These are phyloP conservation scores for Boletus reticulatus DNA, from an alignment of 768 basidiomycete genomes.

Conservation along the genomic window DNA sequence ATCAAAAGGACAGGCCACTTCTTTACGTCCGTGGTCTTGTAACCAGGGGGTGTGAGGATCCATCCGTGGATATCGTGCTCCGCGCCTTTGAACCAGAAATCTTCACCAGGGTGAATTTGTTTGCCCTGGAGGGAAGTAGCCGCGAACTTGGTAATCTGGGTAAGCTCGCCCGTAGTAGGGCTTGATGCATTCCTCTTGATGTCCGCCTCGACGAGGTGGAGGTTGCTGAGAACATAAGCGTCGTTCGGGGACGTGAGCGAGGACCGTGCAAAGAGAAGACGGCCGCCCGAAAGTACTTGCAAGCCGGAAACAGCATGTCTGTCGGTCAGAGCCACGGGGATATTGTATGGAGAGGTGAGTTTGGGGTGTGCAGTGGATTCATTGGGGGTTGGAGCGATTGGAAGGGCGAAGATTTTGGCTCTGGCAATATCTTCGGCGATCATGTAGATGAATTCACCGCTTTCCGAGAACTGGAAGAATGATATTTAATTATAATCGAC, in stretches of 20 bases:
- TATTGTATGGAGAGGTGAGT: slow-evolving; percentile 39
- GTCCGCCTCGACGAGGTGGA: slow-evolving; percentile 43
- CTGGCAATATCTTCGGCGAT: slow-evolving; percentile 78
- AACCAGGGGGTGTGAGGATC: slow-evolving; percentile 79
- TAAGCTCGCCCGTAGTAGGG: slow-evolving; percentile 34
- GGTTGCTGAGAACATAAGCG: slow-evolving; percentile 58
- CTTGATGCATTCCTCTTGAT: slow-evolving; percentile 32
- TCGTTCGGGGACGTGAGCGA: slow-evolving; percentile 82
- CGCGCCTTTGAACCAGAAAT: slow-evolving; percentile 90
- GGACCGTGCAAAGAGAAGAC: slow-evolving; percentile 69
- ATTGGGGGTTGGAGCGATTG: slow-evolving; percentile 60
- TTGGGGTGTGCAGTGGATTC: slow-evolving; percentile 51
- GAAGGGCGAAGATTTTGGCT: slow-evolving; percentile 69
- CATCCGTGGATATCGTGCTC: slow-evolving; percentile 80
- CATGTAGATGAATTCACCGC: slow-evolving; percentile 66
- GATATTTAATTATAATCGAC: not conserved
- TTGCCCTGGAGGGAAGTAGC: slow-evolving; percentile 54
- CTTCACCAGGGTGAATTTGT: slow-evolving; percentile 60
- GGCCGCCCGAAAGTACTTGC: slow-evolving; percentile 55
- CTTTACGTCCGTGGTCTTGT: slow-evolving; percentile 58
- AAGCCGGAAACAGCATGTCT: slow-evolving; percentile 58
- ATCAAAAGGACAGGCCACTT: slow-evolving; percentile 79
- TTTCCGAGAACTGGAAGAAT: slow-evolving; percentile 62
- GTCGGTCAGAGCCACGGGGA: slow-evolving; percentile 59
- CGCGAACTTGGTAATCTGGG: slow-evolving; percentile 67